A percentile compares a stretch with the other conserved stretches of the same genome.
phyloP scores from a whole-genome alignment of 495 filamentous ascomycete species.

The Trichoderma orchidacearum region DNA sequence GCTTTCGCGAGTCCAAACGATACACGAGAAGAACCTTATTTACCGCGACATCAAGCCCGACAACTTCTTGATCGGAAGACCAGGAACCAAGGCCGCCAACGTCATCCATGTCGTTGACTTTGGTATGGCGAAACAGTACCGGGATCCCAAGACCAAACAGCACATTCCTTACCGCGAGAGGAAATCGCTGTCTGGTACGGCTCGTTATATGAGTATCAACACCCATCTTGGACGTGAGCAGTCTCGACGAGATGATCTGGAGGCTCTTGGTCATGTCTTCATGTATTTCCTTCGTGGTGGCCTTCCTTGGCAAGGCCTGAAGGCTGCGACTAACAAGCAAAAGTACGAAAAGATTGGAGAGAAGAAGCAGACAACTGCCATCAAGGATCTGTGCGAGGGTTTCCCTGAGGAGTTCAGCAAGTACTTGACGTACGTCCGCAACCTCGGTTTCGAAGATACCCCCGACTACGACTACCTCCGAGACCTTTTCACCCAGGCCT shows the following conservation, averaged over 20 bases:
- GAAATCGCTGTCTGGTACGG: slow-evolving; percentile 93
- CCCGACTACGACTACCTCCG: slow-evolving; percentile 98
- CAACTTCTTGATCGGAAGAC: slow-evolving; percentile 97
- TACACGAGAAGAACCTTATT: slow-evolving; percentile 99
- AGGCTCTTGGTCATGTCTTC: slow-evolving; percentile 95
- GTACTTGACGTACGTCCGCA: slow-evolving; percentile 92
- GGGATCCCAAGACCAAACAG: slow-evolving; percentile 97
- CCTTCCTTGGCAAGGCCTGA: slow-evolving; percentile 94
- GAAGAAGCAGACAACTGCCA: slow-evolving; percentile 95
- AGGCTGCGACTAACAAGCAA: slow-evolving; percentile 99
- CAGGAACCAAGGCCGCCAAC: slow-evolving; percentile 81
- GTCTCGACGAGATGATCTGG: slow-evolving; percentile 89
- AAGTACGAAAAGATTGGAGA: slow-evolving; percentile 99
- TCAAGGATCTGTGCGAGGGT: slow-evolving; percentile 93
- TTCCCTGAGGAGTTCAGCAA: slow-evolving; percentile 98
- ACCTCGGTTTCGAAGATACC: slow-evolving; percentile 96
- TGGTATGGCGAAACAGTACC: slow-evolving; percentile 99
- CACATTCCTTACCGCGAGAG: slow-evolving; percentile 98
- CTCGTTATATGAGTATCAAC: slow-evolving; percentile 99
- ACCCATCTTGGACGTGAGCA: slow-evolving; percentile 95
- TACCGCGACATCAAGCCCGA: slow-evolving; percentile 99
- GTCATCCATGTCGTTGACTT: slow-evolving; percentile 99
- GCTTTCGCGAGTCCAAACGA: slow-evolving; percentile 97
- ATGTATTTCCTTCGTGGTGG: slow-evolving; percentile 98
- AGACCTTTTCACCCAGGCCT: slow-evolving; percentile 90